phyloP scores from a whole-genome alignment of 257 asterid genomes.

The Buddleja alternifolia region DNA sequence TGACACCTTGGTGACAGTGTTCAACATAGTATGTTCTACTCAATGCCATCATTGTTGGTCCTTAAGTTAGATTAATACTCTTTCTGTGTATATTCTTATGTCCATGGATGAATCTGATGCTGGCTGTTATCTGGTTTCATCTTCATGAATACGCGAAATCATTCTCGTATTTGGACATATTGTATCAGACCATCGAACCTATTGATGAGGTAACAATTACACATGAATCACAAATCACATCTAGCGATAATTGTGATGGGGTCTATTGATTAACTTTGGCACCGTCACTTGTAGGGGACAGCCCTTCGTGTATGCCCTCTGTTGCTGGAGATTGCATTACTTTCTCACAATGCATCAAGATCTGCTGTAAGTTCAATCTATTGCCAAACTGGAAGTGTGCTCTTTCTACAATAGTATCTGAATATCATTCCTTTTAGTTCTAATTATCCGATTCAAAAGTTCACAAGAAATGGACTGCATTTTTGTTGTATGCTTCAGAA shows the following conservation, averaged over 20 bases:
- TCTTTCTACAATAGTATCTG: neutral
- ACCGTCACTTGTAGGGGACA: slow-evolving; percentile 63
- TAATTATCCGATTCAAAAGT: neutral
- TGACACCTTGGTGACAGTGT: slow-evolving; percentile 64
- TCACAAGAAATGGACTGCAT: neutral
- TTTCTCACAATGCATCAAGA: slow-evolving; percentile 66
- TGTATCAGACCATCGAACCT: slow-evolving; percentile 85
- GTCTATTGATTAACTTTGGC: slow-evolving; percentile 29
- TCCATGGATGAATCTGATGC: slow-evolving; percentile 37
- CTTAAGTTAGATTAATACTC: slow-evolving; percentile 15
- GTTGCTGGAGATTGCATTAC: slow-evolving; percentile 85
- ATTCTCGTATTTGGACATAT: slow-evolving; percentile 65
- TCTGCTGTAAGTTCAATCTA: slow-evolving; percentile 65
- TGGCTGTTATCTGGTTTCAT: slow-evolving; percentile 93
- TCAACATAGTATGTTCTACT: slow-evolving; percentile 63
- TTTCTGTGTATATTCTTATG: slow-evolving; percentile 21
- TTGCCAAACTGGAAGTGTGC: neutral
- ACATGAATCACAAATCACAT: slow-evolving; percentile 1
- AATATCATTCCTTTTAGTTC: neutral
- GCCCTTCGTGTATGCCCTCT: slow-evolving; percentile 86
- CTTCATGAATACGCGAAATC: slow-evolving; percentile 84
- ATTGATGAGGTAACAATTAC: slow-evolving; percentile 73
- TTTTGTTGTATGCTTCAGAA: neutral
- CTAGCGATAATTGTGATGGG: slow-evolving; percentile 4
- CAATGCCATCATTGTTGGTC: slow-evolving; percentile 23